A percentile compares a stretch with the other conserved stretches of the same genome.
Conservation (phyloP, 2,329 filamentous ascomycete species). For the Exophiala aquamarina region DNA sequence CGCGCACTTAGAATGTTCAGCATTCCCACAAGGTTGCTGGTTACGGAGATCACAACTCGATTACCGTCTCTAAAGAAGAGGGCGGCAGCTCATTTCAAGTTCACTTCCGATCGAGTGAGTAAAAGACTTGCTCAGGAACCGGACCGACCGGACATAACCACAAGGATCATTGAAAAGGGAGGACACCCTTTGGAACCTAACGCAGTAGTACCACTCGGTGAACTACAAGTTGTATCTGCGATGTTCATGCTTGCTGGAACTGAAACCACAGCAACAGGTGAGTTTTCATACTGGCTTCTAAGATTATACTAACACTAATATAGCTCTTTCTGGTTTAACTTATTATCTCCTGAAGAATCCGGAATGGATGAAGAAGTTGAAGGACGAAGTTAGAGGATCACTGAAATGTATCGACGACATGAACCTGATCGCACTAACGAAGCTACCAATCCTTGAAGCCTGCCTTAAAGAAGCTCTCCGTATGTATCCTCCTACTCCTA, state of each 20-base stretch:
- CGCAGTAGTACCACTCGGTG: background rate
- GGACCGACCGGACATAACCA: no score
- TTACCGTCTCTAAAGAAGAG: no score
- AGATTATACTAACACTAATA: no score
- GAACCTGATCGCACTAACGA: background rate
- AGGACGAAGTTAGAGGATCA: no score
- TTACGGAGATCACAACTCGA: background rate
- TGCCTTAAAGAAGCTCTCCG: slow-evolving; percentile 34
- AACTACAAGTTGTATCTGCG: background rate
- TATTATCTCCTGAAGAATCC: slow-evolving; percentile 31
- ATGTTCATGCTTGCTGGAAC: slow-evolving; percentile 47
- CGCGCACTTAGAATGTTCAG: background rate
- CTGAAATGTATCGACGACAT: slow-evolving; percentile 45
- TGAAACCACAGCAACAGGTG: slow-evolving; percentile 53
- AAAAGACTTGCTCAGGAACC: no score
- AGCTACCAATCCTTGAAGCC: slow-evolving; percentile 21
- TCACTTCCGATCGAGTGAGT: no score
- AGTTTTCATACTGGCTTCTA: no score
- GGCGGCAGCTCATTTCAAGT: no score
- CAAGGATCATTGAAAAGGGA: no score
- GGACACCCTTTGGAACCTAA: no score
- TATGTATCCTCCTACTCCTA: slow-evolving; percentile 33
- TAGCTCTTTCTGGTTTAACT: no score
- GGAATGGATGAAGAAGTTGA: slow-evolving; percentile 7
- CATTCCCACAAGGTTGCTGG: background rate